These are phyloP conservation scores for Phytophthora europaea DNA, from an alignment of 352 stramenopile species.

Conservation along the genomic window DNA sequence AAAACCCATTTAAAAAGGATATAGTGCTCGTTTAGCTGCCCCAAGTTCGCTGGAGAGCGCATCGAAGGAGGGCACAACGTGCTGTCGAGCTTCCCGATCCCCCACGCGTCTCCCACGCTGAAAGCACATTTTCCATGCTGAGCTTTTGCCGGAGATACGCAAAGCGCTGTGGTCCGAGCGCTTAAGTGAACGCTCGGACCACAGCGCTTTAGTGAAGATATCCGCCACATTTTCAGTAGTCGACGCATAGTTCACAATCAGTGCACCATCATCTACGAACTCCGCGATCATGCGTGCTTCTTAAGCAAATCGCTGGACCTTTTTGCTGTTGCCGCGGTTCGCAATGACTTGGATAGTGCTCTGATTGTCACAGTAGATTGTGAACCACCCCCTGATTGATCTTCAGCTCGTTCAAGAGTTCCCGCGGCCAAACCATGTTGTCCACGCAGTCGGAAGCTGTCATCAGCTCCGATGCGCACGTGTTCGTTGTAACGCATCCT, in stretches of 20 bases:
- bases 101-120: not conserved
- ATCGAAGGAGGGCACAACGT: too few relatives aligned
- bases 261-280: conserved; percentile 17
- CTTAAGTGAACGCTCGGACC: too few relatives aligned
- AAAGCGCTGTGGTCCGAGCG: conserved; percentile 11
- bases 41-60: too few relatives aligned
- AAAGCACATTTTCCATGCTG: conserved; percentile 17
- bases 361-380: conserved; percentile 11
- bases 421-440: conserved; percentile 8
- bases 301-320: conserved; percentile 16
- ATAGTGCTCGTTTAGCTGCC: too few relatives aligned
- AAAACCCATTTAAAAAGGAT: too few relatives aligned
- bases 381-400: conserved; percentile 6
- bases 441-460: conserved; percentile 9
- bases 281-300: conserved; percentile 17
- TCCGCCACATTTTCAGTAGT: conserved; percentile 20
- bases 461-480: conserved; percentile 5
- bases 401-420: conserved; percentile 11
- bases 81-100: not conserved
- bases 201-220: conserved; percentile 21
- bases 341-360: conserved; percentile 16
- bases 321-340: conserved; percentile 12
- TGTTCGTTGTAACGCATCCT: conserved; percentile 7
- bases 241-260: conserved; percentile 15
- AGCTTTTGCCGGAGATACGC: conserved; percentile 16